These are phyloP conservation scores for Millerago galiae DNA, from an alignment of 805 yeast genomes.

Conservation along the genomic window DNA sequence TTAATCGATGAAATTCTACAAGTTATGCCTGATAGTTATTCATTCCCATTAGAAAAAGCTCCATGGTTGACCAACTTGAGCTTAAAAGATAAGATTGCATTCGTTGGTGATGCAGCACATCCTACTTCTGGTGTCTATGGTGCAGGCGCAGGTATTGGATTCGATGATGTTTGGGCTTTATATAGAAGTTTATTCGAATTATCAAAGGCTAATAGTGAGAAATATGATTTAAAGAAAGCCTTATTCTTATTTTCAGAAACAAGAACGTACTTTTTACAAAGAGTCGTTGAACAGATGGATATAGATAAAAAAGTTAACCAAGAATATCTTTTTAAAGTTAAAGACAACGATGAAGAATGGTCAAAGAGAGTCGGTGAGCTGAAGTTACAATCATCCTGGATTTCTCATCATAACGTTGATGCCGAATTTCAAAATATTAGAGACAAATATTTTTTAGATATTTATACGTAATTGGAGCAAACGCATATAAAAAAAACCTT, in stretches of 20 bases:
- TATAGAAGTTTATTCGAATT: conserved; percentile 6
- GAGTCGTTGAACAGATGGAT: conserved; percentile 10
- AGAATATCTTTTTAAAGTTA: conserved; percentile 3
- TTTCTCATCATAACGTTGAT: conserved; percentile 8
- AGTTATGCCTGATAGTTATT: conserved; percentile 12
- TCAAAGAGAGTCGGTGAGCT: conserved; percentile 1
- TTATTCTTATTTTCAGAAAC: conserved; percentile 9
- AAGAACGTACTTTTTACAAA: conserved; percentile 5
- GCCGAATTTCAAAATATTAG: conserved; percentile 4
- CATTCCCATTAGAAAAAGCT: conserved; percentile 13
- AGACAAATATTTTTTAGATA: conserved; percentile 7
- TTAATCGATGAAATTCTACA: conserved; percentile 8
- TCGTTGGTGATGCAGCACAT: conserved; percentile 15
- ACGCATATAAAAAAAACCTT: no score
- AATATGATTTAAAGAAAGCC: conserved; percentile 6
- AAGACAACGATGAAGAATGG: conserved; percentile 10
- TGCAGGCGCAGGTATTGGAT: conserved; percentile 14
- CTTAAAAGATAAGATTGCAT: conserved; percentile 6
- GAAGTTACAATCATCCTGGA: conserved; percentile 6
- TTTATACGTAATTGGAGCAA: neutral
- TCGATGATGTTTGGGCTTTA: conserved; percentile 14
- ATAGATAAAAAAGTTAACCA: conserved; percentile 2
- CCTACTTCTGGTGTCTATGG: conserved; percentile 16
- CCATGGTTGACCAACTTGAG: conserved; percentile 12
- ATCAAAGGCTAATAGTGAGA: neutral